Evolutionary conservation across 2,329 filamentous ascomycete species (phyloP).

Genomic region (Grosmannia penicillata): DNA sequence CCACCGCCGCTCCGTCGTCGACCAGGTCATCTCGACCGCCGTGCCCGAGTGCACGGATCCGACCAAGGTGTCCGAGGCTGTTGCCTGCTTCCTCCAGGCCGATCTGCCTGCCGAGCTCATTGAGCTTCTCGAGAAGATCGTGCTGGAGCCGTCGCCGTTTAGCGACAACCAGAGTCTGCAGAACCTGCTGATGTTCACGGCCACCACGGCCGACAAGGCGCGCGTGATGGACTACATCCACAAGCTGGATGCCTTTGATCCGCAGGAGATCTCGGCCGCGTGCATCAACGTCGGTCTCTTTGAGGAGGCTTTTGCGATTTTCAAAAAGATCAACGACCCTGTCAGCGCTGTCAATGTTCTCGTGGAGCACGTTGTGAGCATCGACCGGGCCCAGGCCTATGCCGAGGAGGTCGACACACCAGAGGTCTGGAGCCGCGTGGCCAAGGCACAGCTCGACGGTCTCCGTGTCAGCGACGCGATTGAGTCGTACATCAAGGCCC

Average conservation of each 20-base stretch:
- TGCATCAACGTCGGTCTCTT: conserved; percentile 90
- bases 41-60: conserved; percentile 88
- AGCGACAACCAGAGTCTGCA: conserved; percentile 95
- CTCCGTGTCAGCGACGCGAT: conserved; percentile 85
- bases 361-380: conserved; percentile 92
- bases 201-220: conserved; percentile 89
- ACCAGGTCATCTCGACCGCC: conserved; percentile 91
- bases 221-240: conserved; percentile 96
- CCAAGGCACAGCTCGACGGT: conserved; percentile 93
- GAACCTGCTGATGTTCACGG: conserved; percentile 91
- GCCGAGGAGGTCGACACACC: conserved; percentile 88
- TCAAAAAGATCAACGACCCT: conserved; percentile 93
- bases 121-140: conserved; percentile 96
- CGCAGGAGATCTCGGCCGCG: conserved; percentile 81
- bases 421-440: conserved; percentile 96
- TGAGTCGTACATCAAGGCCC: conserved; percentile 91
- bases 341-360: conserved; percentile 77
- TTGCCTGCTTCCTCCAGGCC: conserved; percentile 80
- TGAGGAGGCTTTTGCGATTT: conserved; percentile 96
- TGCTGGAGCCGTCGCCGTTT: conserved; percentile 97
- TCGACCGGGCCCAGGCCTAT: conserved; percentile 90
- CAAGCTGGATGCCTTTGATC: conserved; percentile 73
- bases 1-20: conserved; percentile 81
- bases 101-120: conserved; percentile 91
- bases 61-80: conserved; percentile 85